Evolutionary conservation across 352 stramenopile species (phyloP), one percentile per base, ranked within the genome.

Genomic region (Globisporangium echinulatum): DNA sequence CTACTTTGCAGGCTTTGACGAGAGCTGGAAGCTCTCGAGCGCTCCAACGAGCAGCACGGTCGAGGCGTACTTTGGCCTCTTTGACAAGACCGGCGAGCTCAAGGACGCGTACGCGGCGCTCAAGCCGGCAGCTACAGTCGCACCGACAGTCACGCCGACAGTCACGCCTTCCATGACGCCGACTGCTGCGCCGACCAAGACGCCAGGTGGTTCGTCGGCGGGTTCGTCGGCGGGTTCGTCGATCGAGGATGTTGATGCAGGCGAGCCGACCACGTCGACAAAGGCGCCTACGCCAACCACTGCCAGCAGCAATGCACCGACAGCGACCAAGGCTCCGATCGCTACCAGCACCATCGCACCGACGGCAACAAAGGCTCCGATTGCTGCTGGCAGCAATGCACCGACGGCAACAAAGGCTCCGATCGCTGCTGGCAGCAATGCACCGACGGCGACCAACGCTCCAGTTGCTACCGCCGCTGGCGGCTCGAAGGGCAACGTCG

Each of bases 21-120:
- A 78, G 59, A 49, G 62, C 39, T 91, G 79, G 77, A 86, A 87
- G 66, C 54, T 82, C 56, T 54, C 63, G 48, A 75, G 62, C 39
- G 73, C 72, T 37, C 64, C 69, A 19, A 73, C 64, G 44, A 75
- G 82, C 66, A 67, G 72, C 58, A 85, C 77, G 40, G 75, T 87
- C 53, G 80, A 90, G 69, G 76, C 75, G 38, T 84, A 86, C 66
- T 90, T 90, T 48, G 80, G 80, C 15, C 57, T 90, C 49, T 87
- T 85, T 56, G 74, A 71, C 43, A 50, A 68, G 37, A 63, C 76
- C 43, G 65, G 78, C 19, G 57, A 52, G 14, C 67, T 90, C 60
- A 90, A 90, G 71, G 54, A 66, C 38, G 40, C 63, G 43, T 77
- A 79, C 66, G 46, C 67, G 14, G 42, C 63, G 10, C 50, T 83